These are phyloP conservation scores for Diaporthe vexans DNA, from an alignment of 2,329 filamentous ascomycete genomes.

Conservation along the genomic window DNA sequence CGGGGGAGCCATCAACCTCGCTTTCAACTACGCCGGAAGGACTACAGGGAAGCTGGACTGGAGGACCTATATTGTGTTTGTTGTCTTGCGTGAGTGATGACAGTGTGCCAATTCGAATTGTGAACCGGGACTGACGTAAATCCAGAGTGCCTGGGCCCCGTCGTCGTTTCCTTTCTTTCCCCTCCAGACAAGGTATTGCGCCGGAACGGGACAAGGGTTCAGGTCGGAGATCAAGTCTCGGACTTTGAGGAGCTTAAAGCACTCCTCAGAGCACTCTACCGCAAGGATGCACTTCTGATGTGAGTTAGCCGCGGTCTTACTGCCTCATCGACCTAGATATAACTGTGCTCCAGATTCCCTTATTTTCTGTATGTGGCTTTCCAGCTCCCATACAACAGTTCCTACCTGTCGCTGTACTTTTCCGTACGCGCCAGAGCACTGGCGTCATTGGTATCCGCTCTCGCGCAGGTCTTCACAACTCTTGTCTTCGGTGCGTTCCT, in stretches of 20 bases:
- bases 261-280: background rate
- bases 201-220: slow-evolving; percentile 36
- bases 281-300: slow-evolving; percentile 17
- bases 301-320: slow-evolving; percentile 19
- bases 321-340: too few species aligned
- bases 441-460: slow-evolving; percentile 45
- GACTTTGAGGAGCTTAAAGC: slow-evolving; percentile 39
- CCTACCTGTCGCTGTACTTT: slow-evolving; percentile 45
- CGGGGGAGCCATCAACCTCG: slow-evolving; percentile 36
- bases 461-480: slow-evolving; percentile 47
- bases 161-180: slow-evolving; percentile 20
- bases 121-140: background rate
- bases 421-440: slow-evolving; percentile 44
- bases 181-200: background rate
- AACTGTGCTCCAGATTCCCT: slow-evolving; percentile 5
- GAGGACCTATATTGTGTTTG: slow-evolving; percentile 48
- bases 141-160: slow-evolving; percentile 17
- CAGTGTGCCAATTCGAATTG: too few species aligned
- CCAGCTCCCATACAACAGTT: slow-evolving; percentile 42
- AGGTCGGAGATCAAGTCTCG: slow-evolving; percentile 33
- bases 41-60: slow-evolving; percentile 46
- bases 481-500: slow-evolving; percentile 47
- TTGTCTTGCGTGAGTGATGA: slow-evolving; percentile 45
- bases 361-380: slow-evolving; percentile 12
- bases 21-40: slow-evolving; percentile 44